phyloP scores from a whole-genome alignment of 257 asterid genomes.

The Capsicum pubescens region DNA sequence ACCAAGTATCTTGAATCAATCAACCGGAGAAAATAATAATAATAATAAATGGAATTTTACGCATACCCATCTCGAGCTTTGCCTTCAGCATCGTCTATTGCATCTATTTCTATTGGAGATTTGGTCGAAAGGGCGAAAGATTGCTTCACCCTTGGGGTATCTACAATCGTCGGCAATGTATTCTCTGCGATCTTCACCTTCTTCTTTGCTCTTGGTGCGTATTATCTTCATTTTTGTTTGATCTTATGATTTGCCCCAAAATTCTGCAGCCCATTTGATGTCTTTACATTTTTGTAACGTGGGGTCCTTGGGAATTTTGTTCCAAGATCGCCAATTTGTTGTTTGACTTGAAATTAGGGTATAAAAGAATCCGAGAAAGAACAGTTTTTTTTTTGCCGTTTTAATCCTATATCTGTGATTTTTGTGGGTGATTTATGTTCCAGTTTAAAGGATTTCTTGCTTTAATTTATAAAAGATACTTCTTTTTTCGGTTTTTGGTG shows the following conservation, averaged over 20 bases:
- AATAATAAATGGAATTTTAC: conserved; percentile 69
- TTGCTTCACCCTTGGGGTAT: conserved; percentile 67
- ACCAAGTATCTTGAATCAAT: not conserved
- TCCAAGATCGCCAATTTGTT: not conserved
- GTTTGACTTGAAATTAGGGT: not conserved
- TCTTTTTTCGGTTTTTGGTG: not conserved
- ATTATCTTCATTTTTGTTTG: not conserved
- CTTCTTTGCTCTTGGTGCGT: conserved; percentile 86
- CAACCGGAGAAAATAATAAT: no score
- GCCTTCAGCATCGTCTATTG: conserved; percentile 55
- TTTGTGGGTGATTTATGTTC: not conserved
- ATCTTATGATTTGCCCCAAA: conserved; percentile 10
- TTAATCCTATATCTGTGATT: not conserved
- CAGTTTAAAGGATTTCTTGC: not conserved
- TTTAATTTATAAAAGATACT: not conserved
- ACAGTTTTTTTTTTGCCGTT: not conserved
- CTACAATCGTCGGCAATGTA: conserved; percentile 77
- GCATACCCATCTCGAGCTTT: conserved; percentile 69
- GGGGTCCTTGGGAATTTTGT: not conserved
- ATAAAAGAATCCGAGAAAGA: not conserved
- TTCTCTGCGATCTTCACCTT: conserved; percentile 89
- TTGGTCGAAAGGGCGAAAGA: conserved; percentile 66
- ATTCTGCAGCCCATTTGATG: conserved; percentile 15
- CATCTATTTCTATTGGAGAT: conserved; percentile 53
- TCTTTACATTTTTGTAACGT: not conserved